Percentiles rank a stretch among this genome's conserved stretches.
Evolutionary conservation across 768 basidiomycete genomes (phyloP).

Genomic region (Tylopilus balloui): DNA sequence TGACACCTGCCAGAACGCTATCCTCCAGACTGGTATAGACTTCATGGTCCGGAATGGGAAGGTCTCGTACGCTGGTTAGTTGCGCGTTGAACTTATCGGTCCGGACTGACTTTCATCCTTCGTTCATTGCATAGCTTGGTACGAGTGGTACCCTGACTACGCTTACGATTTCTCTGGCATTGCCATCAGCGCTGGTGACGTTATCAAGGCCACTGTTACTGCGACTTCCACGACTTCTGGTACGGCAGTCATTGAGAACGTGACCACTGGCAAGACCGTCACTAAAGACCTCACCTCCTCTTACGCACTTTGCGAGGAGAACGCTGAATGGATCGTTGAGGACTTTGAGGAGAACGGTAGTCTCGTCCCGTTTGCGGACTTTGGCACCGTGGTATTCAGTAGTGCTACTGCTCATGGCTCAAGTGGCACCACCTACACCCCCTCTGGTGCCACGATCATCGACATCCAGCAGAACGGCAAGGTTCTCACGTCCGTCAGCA

Average conservation of each 20-base stretch:
- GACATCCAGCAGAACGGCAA: constrained; percentile 9
- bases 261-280: constrained; percentile 10
- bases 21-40: constrained; percentile 21
- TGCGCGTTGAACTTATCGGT: no score
- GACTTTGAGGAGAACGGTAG: constrained; percentile 7
- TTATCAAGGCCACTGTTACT: constrained; percentile 15
- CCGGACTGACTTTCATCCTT: not conserved
- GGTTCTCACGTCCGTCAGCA: constrained; percentile 12
- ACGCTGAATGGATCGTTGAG: constrained; percentile 25
- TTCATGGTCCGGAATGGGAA: not conserved
- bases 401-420: constrained; percentile 9
- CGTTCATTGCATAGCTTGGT: constrained; percentile 17
- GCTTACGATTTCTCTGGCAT: constrained; percentile 14
- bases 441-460: constrained; percentile 6
- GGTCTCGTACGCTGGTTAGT: constrained; percentile 14
- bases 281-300: constrained; percentile 7
- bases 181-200: constrained; percentile 12
- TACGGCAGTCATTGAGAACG: constrained; percentile 16
- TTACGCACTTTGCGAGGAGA: constrained; percentile 13
- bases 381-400: constrained; percentile 18
- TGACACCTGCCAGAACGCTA: constrained; percentile 8
- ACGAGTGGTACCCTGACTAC: constrained; percentile 20
- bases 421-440: constrained; percentile 4
- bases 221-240: constrained; percentile 21
- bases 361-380: constrained; percentile 15